phyloP scores from a whole-genome alignment of 441 rosid species.

The Brassica balearica region DNA sequence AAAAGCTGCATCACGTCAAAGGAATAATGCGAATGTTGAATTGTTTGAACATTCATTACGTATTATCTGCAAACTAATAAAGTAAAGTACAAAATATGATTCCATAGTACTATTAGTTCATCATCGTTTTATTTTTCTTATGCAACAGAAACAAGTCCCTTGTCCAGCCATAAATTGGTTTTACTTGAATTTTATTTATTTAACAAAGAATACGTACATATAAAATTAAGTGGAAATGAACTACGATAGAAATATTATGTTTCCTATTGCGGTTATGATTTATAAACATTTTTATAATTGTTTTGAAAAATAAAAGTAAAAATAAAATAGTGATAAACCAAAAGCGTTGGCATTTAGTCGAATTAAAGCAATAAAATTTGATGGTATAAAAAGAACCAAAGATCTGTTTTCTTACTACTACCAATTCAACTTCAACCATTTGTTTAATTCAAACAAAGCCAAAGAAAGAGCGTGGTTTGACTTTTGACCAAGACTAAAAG shows the following conservation, averaged over 20 bases:
- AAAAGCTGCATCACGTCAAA: conserved; percentile 10
- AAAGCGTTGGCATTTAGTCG: conserved; percentile 5
- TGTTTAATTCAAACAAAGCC: conserved; percentile 9
- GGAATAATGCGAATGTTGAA: background rate
- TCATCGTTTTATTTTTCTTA: background rate
- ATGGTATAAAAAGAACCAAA: background rate
- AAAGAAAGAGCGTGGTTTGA: conserved; percentile 32
- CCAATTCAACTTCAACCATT: conserved; percentile 6
- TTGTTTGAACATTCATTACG: background rate
- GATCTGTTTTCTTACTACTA: background rate
- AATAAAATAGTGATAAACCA: background rate
- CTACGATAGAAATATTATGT: background rate
- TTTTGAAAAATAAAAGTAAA: background rate
- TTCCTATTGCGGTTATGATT: background rate
- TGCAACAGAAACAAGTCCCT: conserved; percentile 9
- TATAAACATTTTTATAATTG: background rate
- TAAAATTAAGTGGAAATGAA: background rate
- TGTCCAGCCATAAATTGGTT: background rate
- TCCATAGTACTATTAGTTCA: conserved; percentile 2
- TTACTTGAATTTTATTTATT: background rate
- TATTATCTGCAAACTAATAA: background rate
- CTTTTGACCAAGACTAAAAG: conserved; percentile 26
- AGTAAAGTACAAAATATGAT: background rate
- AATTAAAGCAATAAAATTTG: background rate
- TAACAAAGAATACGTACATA: background rate